phyloP scores from a whole-genome alignment of 805 yeast genomes.

The Candida jianshihensis region DNA sequence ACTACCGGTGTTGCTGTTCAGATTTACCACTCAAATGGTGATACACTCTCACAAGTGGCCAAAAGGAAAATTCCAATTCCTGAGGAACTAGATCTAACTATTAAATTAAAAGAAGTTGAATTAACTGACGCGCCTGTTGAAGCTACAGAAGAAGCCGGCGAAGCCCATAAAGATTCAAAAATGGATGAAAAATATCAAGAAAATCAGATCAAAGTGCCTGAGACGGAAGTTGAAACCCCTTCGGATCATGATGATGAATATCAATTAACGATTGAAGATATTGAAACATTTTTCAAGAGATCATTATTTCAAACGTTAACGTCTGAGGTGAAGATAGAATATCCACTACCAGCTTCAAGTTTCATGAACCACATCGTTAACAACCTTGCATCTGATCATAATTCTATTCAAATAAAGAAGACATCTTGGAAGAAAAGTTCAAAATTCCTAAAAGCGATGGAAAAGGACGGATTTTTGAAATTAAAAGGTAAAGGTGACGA shows the following conservation, averaged over 20 bases:
- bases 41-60: conserved; percentile 49
- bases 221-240: conserved; percentile 3
- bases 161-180: conserved; percentile 2
- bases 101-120: conserved; percentile 14
- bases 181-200: conserved; percentile 4
- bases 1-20: conserved; percentile 74
- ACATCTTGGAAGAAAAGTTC: conserved; percentile 88
- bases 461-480: conserved; percentile 60
- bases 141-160: conserved; percentile 9
- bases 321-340: conserved; percentile 37
- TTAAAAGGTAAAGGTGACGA: conserved; percentile 85
- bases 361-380: conserved; percentile 65
- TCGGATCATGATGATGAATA: conserved; percentile 5
- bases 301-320: conserved; percentile 67
- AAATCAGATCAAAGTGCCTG: conserved; percentile 3
- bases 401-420: conserved; percentile 56
- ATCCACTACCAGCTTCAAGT: conserved; percentile 68
- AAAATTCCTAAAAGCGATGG: conserved; percentile 82
- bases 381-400: conserved; percentile 67
- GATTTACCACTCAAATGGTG: conserved; percentile 61
- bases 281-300: conserved; percentile 68
- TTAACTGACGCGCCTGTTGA: conserved; percentile 10
- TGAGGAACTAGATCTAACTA: conserved; percentile 22
- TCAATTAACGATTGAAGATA: conserved; percentile 47
- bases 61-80: conserved; percentile 42